Conservation (phyloP, 441 rosid genomes). For the Erodium moschatum region DNA sequence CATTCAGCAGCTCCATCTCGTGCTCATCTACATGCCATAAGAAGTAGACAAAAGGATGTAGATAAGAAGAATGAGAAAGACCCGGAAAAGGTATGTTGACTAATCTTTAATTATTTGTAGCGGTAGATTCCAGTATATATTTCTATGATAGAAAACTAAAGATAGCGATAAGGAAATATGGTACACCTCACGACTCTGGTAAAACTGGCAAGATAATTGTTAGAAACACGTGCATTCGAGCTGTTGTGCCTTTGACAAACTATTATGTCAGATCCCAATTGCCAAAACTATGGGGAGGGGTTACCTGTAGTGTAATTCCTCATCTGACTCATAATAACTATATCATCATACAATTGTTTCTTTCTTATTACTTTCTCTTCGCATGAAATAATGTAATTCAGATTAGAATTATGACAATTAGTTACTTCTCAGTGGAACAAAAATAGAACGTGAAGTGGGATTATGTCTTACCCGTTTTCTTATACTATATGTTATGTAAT, state of each 20-base stretch:
- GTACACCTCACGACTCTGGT: background rate
- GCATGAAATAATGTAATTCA: background rate
- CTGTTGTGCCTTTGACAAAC: background rate
- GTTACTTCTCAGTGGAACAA: background rate
- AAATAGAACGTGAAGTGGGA: background rate
- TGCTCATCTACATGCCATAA: conserved; percentile 77
- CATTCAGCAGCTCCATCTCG: conserved; percentile 62
- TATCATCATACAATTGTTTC: background rate
- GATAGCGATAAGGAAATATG: no score
- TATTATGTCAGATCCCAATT: no score
- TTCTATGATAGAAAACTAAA: background rate
- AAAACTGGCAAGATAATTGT: background rate
- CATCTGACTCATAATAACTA: background rate
- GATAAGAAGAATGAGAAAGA: conserved; percentile 32
- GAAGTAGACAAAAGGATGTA: conserved; percentile 33
- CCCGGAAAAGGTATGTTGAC: conserved; percentile 38
- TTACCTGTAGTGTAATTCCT: background rate
- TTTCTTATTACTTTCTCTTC: background rate
- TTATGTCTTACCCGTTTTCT: background rate
- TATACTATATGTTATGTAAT: conserved; percentile 15
- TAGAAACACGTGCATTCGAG: background rate
- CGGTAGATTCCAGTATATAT: background rate
- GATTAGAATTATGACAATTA: background rate
- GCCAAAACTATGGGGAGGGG: background rate
- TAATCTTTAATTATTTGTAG: background rate